These are phyloP conservation scores for Theobroma grandiflorum DNA, from an alignment of 441 rosid genomes.

Conservation along the genomic window DNA sequence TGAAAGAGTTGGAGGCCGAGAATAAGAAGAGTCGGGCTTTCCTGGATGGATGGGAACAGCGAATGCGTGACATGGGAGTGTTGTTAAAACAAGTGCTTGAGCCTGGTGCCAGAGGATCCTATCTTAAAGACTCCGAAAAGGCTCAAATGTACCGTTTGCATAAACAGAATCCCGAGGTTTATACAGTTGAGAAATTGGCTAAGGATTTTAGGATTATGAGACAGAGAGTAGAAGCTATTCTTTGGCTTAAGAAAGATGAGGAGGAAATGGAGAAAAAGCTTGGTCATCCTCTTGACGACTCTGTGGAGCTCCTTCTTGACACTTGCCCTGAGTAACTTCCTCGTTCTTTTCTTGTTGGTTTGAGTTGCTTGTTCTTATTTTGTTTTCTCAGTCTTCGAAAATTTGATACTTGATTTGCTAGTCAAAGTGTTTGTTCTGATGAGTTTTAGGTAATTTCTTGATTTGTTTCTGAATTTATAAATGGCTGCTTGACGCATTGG, in stretches of 20 bases:
- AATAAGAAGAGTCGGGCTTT: slow-evolving; percentile 49
- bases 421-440: background rate
- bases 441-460: background rate
- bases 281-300: slow-evolving; percentile 85
- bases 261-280: slow-evolving; percentile 87
- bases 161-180: slow-evolving; percentile 79
- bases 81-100: slow-evolving; percentile 77
- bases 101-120: slow-evolving; percentile 89
- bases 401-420: background rate
- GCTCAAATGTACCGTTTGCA: slow-evolving; percentile 89
- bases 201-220: slow-evolving; percentile 91
- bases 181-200: slow-evolving; percentile 79
- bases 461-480: background rate
- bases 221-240: slow-evolving; percentile 92
- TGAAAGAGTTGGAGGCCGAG: slow-evolving; percentile 51
- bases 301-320: slow-evolving; percentile 88
- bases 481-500: slow-evolving; percentile 17
- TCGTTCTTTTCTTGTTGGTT: background rate
- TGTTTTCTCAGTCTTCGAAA: background rate
- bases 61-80: slow-evolving; percentile 56
- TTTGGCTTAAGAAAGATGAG: slow-evolving; percentile 87
- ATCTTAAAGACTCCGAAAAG: slow-evolving; percentile 86
- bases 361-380: background rate
- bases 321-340: slow-evolving; percentile 77
- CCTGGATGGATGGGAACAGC: slow-evolving; percentile 62